Evolutionary conservation across 352 stramenopile species (phyloP).

Genomic region (Phytophthora sansomeana): DNA sequence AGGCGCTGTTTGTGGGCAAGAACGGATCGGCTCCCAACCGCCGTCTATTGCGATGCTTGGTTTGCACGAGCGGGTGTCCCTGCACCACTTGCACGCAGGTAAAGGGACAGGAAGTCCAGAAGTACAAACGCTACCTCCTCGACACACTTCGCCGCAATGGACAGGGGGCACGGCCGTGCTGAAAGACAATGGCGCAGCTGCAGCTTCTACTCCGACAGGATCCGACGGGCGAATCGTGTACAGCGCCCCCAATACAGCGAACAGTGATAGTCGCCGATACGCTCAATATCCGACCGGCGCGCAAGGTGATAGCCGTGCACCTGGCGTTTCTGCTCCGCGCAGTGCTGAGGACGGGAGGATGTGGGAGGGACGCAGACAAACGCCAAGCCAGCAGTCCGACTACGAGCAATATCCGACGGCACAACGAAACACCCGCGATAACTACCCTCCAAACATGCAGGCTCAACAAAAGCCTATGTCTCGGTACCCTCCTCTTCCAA

Average conservation of each 20-base stretch:
- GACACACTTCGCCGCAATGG: conserved; percentile 41
- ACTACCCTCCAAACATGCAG: conserved; percentile 22
- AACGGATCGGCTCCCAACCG: conserved; percentile 73
- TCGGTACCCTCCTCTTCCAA: conserved; percentile 33
- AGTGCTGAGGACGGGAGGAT: conserved; percentile 11
- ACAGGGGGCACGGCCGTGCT: conserved; percentile 7
- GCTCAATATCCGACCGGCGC: conserved; percentile 21
- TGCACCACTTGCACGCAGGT: conserved; percentile 60
- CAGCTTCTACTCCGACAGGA: neutral
- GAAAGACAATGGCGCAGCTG: conserved; percentile 7
- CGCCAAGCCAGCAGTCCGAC: conserved; percentile 16
- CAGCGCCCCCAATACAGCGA: conserved; percentile 7
- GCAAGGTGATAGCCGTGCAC: conserved; percentile 7
- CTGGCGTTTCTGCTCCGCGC: conserved; percentile 11
- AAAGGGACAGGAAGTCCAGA: conserved; percentile 41
- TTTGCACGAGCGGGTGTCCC: conserved; percentile 67
- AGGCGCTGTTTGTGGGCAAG: conserved; percentile 77
- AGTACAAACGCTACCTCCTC: conserved; percentile 49
- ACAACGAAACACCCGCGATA: conserved; percentile 17
- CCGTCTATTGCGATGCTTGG: conserved; percentile 65
- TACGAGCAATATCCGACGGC: conserved; percentile 16
- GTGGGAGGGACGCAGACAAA: conserved; percentile 26
- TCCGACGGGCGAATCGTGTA: conserved; percentile 15
- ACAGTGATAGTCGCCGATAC: conserved; percentile 21
- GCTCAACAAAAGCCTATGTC: conserved; percentile 25